phyloP scores from a whole-genome alignment of 2,329 filamentous ascomycete genomes.

The Aureobasidium musti region DNA sequence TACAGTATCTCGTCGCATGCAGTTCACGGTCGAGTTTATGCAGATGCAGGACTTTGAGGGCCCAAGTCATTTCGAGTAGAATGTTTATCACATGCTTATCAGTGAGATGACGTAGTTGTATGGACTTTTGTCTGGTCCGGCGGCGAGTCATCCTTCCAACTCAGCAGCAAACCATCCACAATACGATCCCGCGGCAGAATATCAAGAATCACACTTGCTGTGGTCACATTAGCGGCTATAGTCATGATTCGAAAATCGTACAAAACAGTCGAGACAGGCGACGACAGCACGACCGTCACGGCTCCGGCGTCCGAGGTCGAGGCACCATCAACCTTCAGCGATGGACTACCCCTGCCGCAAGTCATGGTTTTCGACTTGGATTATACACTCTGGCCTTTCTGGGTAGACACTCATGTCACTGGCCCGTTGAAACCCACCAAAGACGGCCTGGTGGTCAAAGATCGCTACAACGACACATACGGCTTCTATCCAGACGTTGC shows the following conservation, averaged over 20 bases:
- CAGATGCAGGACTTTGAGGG: too few relatives aligned
- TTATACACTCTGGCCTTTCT: conserved; percentile 99
- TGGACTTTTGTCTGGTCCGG: conserved; percentile 3
- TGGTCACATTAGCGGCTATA: background rate
- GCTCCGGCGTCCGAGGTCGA: conserved; percentile 42
- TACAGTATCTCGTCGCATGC: background rate
- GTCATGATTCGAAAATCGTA: conserved; percentile 20
- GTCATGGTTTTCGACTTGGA: conserved; percentile 93
- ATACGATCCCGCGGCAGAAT: background rate
- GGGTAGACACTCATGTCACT: conserved; percentile 90
- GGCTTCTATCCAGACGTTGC: conserved; percentile 53
- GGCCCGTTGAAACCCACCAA: conserved; percentile 63
- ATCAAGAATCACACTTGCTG: background rate
- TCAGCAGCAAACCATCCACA: background rate
- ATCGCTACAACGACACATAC: conserved; percentile 51
- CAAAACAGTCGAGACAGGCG: conserved; percentile 22
- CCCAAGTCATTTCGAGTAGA: background rate
- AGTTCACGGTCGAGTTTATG: too few relatives aligned
- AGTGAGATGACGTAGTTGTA: background rate
- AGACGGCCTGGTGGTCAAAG: conserved; percentile 53
- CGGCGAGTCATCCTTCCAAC: background rate
- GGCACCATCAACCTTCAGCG: conserved; percentile 60
- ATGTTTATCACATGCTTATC: conserved; percentile 20
- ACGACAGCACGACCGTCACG: conserved; percentile 34
- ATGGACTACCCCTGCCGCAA: conserved; percentile 72